Percentiles rank a stretch among this genome's conserved stretches.
Conservation (phyloP, 352 stramenopile genomes). For the Phytophthora fragariaefolia region DNA sequence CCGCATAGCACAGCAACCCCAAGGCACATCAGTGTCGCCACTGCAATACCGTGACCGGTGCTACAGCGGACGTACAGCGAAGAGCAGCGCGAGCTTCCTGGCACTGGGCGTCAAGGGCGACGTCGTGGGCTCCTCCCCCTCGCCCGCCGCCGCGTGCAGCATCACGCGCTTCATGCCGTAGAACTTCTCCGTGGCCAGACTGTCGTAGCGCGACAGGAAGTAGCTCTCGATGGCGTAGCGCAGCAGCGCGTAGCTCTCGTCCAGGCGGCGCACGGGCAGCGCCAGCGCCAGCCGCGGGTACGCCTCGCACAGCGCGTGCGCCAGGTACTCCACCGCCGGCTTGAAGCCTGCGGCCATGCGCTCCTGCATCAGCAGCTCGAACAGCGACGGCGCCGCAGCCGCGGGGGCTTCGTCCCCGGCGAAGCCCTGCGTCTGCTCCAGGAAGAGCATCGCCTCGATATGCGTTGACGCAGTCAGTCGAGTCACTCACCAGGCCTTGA, state of each 20-base stretch:
- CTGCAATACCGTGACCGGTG: no score
- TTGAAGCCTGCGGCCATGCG: conserved; percentile 81
- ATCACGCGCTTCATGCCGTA: conserved; percentile 88
- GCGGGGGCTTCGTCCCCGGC: conserved; percentile 25
- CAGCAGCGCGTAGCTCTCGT: conserved; percentile 84
- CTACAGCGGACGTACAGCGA: conserved; percentile 57
- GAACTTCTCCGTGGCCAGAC: conserved; percentile 82
- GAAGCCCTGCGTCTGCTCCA: conserved; percentile 84
- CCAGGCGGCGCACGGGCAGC: conserved; percentile 68
- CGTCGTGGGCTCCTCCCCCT: conserved; percentile 24
- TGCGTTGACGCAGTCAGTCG: conserved; percentile 19
- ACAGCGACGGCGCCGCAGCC: conserved; percentile 65
- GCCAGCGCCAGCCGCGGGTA: conserved; percentile 67
- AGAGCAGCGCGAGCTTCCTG: conserved; percentile 61
- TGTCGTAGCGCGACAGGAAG: conserved; percentile 80
- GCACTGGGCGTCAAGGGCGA: conserved; percentile 51
- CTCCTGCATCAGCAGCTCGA: conserved; percentile 90
- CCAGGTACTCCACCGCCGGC: conserved; percentile 77
- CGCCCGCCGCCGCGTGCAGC: conserved; percentile 23
- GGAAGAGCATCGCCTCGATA: conserved; percentile 84
- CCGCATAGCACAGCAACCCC: no score
- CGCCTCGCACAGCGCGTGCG: conserved; percentile 74
- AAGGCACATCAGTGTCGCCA: conserved; percentile 7
- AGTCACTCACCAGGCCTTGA: conserved; percentile 1
- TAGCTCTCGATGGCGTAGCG: conserved; percentile 66